Conservation (phyloP, 1,284 basidiomycete species). For the Leccinum griseonigrum region DNA sequence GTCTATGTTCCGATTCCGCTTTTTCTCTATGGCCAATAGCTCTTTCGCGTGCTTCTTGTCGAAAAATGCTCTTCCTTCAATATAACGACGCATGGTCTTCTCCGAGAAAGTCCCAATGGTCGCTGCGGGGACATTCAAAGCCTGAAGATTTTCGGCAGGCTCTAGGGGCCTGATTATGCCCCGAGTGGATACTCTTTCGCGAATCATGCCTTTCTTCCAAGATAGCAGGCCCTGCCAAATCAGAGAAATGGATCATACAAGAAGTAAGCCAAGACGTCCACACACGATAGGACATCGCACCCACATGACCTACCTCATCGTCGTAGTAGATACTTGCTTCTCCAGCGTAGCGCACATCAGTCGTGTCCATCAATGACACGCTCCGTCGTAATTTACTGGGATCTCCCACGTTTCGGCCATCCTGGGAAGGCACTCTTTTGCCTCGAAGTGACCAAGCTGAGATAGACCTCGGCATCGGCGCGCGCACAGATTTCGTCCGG, state of each 20-base stretch:
- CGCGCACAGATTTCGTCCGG: constrained; percentile 14
- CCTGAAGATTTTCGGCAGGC: constrained; percentile 60
- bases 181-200: constrained; percentile 81
- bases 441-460: constrained; percentile 16
- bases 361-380: constrained; percentile 20
- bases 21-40: constrained; percentile 55
- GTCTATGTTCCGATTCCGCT: constrained; percentile 57
- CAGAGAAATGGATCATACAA: neutral
- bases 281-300: neutral
- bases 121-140: constrained; percentile 60
- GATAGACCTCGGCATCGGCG: constrained; percentile 13
- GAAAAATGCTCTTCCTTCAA: constrained; percentile 55
- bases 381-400: constrained; percentile 41
- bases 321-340: constrained; percentile 42
- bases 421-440: constrained; percentile 4
- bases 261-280: constrained; percentile 4
- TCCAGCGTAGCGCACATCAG: constrained; percentile 54
- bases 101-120: constrained; percentile 72
- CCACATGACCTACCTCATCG: constrained; percentile 19
- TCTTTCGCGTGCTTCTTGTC: constrained; percentile 62
- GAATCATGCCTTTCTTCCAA: constrained; percentile 61
- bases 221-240: constrained; percentile 32
- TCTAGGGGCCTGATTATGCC: constrained; percentile 83
- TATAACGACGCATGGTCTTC: constrained; percentile 59
- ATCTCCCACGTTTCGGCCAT: constrained; percentile 46